Percentiles rank a stretch among this genome's conserved stretches.
Evolutionary conservation across 495 filamentous ascomycete genomes (phyloP).

Genomic region (Recurvomyces mirabilis): DNA sequence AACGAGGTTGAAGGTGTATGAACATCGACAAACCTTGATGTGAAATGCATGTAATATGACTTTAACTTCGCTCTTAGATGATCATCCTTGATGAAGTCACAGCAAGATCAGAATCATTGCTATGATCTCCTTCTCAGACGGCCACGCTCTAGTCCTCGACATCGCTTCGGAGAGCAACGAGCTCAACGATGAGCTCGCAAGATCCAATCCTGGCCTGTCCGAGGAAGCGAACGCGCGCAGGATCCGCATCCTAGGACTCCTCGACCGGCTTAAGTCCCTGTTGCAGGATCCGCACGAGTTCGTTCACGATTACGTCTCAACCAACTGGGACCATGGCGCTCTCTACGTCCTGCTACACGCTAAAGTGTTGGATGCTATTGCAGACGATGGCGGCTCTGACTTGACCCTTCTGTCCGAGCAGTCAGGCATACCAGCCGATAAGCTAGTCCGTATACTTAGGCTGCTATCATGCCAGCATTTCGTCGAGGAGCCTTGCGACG

Average conservation of each 20-base stretch:
- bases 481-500: neutral
- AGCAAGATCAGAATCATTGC: too few species aligned
- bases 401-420: neutral
- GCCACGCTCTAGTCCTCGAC: too few species aligned
- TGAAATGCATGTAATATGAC: too few species aligned
- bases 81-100: too few species aligned
- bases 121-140: too few species aligned
- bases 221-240: neutral
- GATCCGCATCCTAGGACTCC: neutral
- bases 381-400: neutral
- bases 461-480: neutral
- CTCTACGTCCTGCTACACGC: neutral
- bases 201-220: neutral
- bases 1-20: too few species aligned
- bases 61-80: too few species aligned
- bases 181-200: neutral
- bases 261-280: neutral
- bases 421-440: neutral
- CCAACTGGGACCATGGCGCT: constrained; percentile 1
- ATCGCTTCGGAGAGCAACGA: too few species aligned
- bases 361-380: neutral
- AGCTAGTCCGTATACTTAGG: neutral
- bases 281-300: neutral
- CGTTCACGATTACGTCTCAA: neutral
- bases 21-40: too few species aligned